Conservation (phyloP, 257 asterid genomes). For the Cordia subcordata region DNA sequence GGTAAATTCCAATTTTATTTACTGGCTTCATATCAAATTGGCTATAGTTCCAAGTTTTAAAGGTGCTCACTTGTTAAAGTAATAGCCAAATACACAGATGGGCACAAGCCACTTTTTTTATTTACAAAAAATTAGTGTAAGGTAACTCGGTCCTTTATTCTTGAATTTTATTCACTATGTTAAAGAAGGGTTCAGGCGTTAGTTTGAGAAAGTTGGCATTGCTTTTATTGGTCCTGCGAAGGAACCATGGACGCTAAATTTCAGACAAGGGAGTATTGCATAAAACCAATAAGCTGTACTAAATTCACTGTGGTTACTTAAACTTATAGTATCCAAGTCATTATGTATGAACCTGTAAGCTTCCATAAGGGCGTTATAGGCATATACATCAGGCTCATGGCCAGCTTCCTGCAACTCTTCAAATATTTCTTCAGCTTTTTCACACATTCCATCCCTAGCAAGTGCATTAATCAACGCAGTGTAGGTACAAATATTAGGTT, state of each 20-base stretch:
- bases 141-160: too few relatives aligned
- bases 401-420: slow-evolving; percentile 84
- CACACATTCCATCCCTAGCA: slow-evolving; percentile 81
- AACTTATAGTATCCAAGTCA: background rate
- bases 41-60: too few relatives aligned
- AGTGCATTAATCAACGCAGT: slow-evolving; percentile 79
- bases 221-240: background rate
- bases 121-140: too few relatives aligned
- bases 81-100: too few relatives aligned
- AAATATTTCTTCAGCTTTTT: slow-evolving; percentile 80
- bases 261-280: background rate
- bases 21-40: too few relatives aligned
- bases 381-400: slow-evolving; percentile 77
- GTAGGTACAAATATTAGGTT: slow-evolving; percentile 80
- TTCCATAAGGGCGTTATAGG: slow-evolving; percentile 88
- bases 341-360: slow-evolving; percentile 57
- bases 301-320: background rate
- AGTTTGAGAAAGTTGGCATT: background rate
- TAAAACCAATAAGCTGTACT: background rate
- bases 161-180: too few relatives aligned
- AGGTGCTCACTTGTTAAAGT: too few relatives aligned
- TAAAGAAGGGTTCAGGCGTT: background rate
- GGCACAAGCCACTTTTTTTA: too few relatives aligned
- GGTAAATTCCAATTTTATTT: too few relatives aligned
- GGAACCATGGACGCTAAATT: background rate